A percentile compares a stretch with the other conserved stretches of the same genome.
Evolutionary conservation across 2,329 filamentous ascomycete genomes (phyloP).

Genomic region (Aspergillus cejpii): DNA sequence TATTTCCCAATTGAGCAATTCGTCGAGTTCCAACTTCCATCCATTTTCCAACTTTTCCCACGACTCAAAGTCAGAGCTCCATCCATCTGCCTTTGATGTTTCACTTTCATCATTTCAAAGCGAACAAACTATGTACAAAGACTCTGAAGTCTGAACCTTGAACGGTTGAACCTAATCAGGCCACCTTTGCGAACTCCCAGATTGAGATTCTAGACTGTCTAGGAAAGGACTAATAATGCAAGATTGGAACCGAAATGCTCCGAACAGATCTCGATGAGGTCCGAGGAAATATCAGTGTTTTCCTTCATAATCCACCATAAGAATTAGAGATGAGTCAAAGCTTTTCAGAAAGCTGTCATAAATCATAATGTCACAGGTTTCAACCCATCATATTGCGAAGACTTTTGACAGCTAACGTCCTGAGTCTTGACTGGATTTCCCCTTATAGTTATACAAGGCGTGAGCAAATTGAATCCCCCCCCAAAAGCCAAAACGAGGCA

Average conservation of each 20-base stretch:
- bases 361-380: too few relatives aligned
- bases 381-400: neutral
- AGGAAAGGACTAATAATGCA: neutral
- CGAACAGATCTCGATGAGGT: neutral
- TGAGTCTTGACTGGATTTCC: too few relatives aligned
- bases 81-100: conserved; percentile 8
- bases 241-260: neutral
- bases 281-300: too few relatives aligned
- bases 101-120: conserved; percentile 8
- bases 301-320: too few relatives aligned
- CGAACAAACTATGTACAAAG: conserved; percentile 4
- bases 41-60: too few relatives aligned
- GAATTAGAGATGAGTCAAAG: too few relatives aligned
- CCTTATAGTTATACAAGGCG: neutral
- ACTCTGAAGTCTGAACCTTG: too few relatives aligned
- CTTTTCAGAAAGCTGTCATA: too few relatives aligned
- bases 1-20: neutral
- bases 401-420: neutral
- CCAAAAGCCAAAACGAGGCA: neutral
- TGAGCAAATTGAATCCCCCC: neutral
- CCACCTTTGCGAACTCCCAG: neutral
- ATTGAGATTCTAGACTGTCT: neutral
- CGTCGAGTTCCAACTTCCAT: neutral
- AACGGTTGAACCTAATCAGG: neutral
- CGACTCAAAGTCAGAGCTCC: conserved; percentile 1